These are phyloP conservation scores for Boletus rex-veris DNA, from an alignment of 768 basidiomycete genomes.

Conservation along the genomic window DNA sequence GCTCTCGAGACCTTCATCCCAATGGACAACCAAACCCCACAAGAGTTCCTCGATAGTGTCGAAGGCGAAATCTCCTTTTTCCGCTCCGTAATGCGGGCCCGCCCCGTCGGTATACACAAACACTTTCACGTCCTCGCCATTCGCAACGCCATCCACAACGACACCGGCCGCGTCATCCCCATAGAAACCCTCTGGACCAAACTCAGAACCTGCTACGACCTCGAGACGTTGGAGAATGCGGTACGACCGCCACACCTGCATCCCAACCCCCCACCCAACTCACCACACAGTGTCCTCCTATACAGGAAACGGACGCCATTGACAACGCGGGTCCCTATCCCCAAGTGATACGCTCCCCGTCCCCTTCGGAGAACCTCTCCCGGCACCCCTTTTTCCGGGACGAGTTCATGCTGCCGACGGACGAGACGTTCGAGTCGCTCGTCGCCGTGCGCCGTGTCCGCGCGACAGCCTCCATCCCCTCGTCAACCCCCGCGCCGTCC, in stretches of 20 bases:
- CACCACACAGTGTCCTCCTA: background rate
- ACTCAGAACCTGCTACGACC: constrained; percentile 64
- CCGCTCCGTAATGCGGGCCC: constrained; percentile 72
- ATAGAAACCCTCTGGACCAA: constrained; percentile 75
- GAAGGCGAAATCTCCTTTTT: constrained; percentile 87
- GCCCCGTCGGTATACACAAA: constrained; percentile 80
- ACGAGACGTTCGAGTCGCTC: constrained; percentile 56
- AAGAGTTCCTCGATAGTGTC: constrained; percentile 60
- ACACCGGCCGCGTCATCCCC: constrained; percentile 59
- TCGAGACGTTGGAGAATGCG: constrained; percentile 73
- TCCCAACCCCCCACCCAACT: background rate
- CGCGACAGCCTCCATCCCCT: constrained; percentile 51
- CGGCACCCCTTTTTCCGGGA: constrained; percentile 70
- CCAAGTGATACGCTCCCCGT: constrained; percentile 58
- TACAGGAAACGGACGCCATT: constrained; percentile 45
- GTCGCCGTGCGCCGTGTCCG: constrained; percentile 63
- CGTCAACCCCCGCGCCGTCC: constrained; percentile 57
- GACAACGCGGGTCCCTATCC: constrained; percentile 44
- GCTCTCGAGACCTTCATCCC: background rate
- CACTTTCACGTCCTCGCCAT: constrained; percentile 81
- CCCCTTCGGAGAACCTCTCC: constrained; percentile 64
- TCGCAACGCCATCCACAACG: constrained; percentile 64
- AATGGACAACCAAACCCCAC: constrained; percentile 31
- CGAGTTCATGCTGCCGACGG: constrained; percentile 61
- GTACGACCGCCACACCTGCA: constrained; percentile 5